phyloP scores from a whole-genome alignment of 139 green algal species.

The Closterium sp. region DNA sequence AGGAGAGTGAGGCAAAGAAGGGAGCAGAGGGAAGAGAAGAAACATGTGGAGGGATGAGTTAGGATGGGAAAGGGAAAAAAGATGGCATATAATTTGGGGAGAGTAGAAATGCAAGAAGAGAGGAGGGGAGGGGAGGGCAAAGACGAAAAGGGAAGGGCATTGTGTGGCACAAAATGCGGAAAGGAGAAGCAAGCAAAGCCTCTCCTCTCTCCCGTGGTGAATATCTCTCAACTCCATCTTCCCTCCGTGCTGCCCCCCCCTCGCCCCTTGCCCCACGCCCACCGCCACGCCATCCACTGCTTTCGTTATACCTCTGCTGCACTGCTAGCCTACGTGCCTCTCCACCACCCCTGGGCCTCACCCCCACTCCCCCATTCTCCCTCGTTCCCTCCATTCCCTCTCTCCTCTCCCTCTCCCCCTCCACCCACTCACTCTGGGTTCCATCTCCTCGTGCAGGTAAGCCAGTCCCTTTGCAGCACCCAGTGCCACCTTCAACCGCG shows the following conservation, averaged over 20 bases:
- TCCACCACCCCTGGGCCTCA: background rate
- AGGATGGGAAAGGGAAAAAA: too few species aligned
- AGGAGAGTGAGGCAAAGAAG: too few species aligned
- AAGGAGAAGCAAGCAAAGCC: background rate
- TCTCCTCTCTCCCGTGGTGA: background rate
- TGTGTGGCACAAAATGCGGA: background rate
- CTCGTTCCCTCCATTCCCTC: background rate
- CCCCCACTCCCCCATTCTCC: background rate
- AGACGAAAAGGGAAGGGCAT: background rate
- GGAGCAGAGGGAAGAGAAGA: too few species aligned
- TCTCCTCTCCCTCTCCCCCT: background rate
- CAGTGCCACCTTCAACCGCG: conserved; percentile 14
- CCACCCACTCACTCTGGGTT: conserved; percentile 10
- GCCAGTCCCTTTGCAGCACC: conserved; percentile 15
- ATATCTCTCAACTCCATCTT: too few species aligned
- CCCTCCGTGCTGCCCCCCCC: too few species aligned
- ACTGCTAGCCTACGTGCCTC: background rate
- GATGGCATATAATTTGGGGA: too few species aligned
- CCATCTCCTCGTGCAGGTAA: conserved; percentile 27
- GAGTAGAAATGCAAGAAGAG: too few species aligned
- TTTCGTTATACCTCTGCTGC: background rate
- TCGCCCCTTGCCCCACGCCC: background rate
- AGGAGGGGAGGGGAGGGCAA: too few species aligned
- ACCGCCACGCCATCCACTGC: too few species aligned
- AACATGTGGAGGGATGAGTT: too few species aligned